Conservation (phyloP, 2,329 filamentous ascomycete genomes). For the Aspergillus brasiliensis region DNA sequence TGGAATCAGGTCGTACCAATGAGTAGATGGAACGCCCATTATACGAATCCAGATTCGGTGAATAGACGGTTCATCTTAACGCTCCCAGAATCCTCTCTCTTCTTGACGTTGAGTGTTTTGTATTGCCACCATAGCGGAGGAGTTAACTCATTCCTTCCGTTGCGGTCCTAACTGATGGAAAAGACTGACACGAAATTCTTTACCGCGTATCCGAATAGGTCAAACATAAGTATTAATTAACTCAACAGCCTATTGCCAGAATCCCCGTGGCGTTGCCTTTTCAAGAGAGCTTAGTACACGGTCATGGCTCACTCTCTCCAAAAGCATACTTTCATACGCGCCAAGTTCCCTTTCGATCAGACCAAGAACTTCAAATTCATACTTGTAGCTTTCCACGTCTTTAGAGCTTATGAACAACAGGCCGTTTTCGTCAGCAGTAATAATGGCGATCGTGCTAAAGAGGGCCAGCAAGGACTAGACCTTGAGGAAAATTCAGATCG, state of each 20-base stretch:
- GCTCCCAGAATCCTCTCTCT: not conserved
- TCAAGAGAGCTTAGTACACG: not conserved
- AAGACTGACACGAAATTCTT: not conserved
- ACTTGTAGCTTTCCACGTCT: not conserved
- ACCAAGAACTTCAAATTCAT: not conserved
- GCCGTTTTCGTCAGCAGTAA: not conserved
- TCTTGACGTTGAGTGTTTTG: not conserved
- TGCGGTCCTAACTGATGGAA: not conserved
- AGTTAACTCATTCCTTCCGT: not conserved
- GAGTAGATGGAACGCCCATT: not conserved
- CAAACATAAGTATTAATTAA: not conserved
- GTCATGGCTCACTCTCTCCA: not conserved
- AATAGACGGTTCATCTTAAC: not conserved
- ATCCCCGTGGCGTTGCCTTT: not conserved
- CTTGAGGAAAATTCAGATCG: not conserved
- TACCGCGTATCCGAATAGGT: not conserved
- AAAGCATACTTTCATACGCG: not conserved
- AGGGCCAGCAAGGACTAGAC: not conserved
- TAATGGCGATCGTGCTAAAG: not conserved
- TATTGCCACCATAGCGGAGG: not conserved
- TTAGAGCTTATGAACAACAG: not conserved
- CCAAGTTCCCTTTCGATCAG: not conserved
- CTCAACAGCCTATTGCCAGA: not conserved
- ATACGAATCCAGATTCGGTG: not conserved
- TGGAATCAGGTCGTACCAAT: not conserved